Evolutionary conservation across 352 stramenopile genomes (phyloP), one percentile per base, ranked within the genome.

Genomic region (Phytophthora meadii): DNA sequence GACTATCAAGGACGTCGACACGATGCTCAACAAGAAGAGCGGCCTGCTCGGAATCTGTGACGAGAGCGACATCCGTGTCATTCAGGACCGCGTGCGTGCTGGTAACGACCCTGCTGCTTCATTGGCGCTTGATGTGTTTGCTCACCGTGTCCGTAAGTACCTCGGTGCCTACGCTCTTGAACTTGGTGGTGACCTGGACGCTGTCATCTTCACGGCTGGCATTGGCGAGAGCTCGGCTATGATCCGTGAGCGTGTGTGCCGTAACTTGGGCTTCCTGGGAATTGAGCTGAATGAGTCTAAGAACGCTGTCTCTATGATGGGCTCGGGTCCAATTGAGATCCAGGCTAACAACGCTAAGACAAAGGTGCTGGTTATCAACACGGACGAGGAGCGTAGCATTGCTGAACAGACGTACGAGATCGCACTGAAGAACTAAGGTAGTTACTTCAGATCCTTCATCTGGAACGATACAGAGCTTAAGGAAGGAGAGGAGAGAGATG

Each of bases 351-450:
- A 64, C 22, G 82, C 75, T 12, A 81, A 73, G 55, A 83, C 77
- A 34, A 87, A 91, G 56, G 81, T 97, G 39, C 53, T 97, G 34
- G 90, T 95, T 24, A 83, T 97, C 67, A 88, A 88, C 17, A 97
- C 89, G n/a, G 84, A 97, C 65, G 91, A 97, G 78, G 91, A 97
- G 74, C 76, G 77, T 54, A 94, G 84, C 69, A 97, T 97, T 63
- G 89, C 89, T n/a, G 73, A 90, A 56, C 81, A 95, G 69, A 94
- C 84, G 41, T 90, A 80, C 60, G 76, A 81, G 39, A 80, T 93
- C 37, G 82, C 72, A 22, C 68, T 92, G 24, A 78, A 68, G 42
- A 54, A 78, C 40, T 82, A 73, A 67, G 1, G 22, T 22, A 22
- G 17, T 46, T 36, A 14, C 37, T 40, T 36, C 27, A 19, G 11